Evolutionary conservation across 306 rosid genomes (phyloP).

Genomic region (Benincasa hispida): DNA sequence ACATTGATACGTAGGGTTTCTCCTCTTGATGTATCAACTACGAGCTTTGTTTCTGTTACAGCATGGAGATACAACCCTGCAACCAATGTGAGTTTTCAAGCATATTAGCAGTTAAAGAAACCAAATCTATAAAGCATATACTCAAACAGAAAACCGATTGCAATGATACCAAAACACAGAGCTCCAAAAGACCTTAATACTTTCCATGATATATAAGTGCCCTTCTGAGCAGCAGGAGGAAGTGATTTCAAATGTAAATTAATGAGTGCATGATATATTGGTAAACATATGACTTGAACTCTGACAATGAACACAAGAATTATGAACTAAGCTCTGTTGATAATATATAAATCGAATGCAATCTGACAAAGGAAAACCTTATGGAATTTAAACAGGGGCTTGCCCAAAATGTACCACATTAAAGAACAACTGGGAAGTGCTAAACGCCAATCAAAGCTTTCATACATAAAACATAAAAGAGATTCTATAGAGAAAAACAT

Average conservation of each 20-base stretch:
- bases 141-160: not conserved
- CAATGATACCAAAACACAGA: not conserved
- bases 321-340: not conserved
- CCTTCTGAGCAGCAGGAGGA: not conserved
- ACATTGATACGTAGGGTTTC: conserved; percentile 95
- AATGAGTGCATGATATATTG: not conserved
- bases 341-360: not conserved
- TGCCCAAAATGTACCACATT: not conserved
- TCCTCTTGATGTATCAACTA: conserved; percentile 95
- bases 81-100: not conserved
- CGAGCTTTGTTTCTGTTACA: conserved; percentile 71
- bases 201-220: not conserved
- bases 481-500: not conserved
- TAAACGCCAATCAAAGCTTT: not conserved
- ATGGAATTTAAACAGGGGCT: too few relatives aligned
- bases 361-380: not conserved
- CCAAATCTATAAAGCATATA: not conserved
- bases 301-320: not conserved
- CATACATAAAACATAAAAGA: not conserved
- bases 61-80: conserved; percentile 83
- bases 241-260: not conserved
- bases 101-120: not conserved
- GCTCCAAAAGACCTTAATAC: not conserved
- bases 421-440: not conserved
- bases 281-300: not conserved